phyloP scores from a whole-genome alignment of 2,329 filamentous ascomycete species.

The Nigrospora oryzae region DNA sequence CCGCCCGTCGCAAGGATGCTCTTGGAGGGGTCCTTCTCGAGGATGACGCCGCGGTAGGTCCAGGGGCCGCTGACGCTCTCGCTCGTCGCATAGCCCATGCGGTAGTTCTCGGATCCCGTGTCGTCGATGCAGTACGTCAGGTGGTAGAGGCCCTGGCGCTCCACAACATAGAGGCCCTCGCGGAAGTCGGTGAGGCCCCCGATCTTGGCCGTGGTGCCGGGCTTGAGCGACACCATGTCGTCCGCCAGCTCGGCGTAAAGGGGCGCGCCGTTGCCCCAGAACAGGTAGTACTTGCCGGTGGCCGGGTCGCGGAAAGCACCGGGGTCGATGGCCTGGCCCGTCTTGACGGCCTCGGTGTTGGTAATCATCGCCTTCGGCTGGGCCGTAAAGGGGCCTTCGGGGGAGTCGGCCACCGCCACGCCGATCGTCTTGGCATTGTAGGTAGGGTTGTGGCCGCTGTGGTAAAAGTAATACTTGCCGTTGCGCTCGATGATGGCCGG shows the following conservation, averaged over 20 bases:
- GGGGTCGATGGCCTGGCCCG: slow-evolving; percentile 47
- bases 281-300: slow-evolving; percentile 49
- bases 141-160: slow-evolving; percentile 35
- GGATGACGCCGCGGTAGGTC: slow-evolving; percentile 33
- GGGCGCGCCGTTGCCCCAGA: slow-evolving; percentile 45
- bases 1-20: slow-evolving; percentile 38
- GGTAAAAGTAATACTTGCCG: slow-evolving; percentile 59
- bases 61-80: slow-evolving; percentile 29
- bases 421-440: slow-evolving; percentile 51
- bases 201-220: slow-evolving; percentile 21
- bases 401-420: slow-evolving; percentile 46
- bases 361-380: slow-evolving; percentile 44
- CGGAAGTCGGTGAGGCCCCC: slow-evolving; percentile 31
- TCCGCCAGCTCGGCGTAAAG: slow-evolving; percentile 32
- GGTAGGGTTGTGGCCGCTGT: slow-evolving; percentile 43
- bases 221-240: slow-evolving; percentile 35
- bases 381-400: slow-evolving; percentile 51
- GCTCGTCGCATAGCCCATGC: slow-evolving; percentile 36
- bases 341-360: slow-evolving; percentile 34
- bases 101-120: slow-evolving; percentile 35
- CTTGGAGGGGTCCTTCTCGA: slow-evolving; percentile 29
- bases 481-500: slow-evolving; percentile 52
- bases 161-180: slow-evolving; percentile 33
- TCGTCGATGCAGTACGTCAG: slow-evolving; percentile 39
- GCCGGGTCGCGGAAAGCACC: slow-evolving; percentile 51